Base-by-base conservation (phyloP, 192 early-diverging fungal genomes). In the Entomortierella beljakovae region DNA sequence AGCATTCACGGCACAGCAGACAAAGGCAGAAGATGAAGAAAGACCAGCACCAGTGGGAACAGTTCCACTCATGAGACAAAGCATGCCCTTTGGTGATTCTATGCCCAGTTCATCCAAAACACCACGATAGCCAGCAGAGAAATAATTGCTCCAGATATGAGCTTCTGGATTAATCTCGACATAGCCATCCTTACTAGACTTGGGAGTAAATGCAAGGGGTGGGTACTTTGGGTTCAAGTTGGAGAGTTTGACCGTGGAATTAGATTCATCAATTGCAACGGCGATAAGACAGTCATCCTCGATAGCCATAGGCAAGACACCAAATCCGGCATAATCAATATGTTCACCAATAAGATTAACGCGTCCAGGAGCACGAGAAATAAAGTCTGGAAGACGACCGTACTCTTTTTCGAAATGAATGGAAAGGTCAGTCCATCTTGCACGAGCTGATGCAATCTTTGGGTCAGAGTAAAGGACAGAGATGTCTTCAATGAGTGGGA, bases 331-430 rank as follows among this genome's bases (percentile, higher is more conserved):
- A 85, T 97, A 97, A 84, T 99, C 97, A 52, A 99, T 93, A 76
- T 99, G 97, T 75, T 99, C 97, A 37, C 96, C 97, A 74, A 98
- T 98, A 34, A 98, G 84, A 84, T 98, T 98, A 33, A 97, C 95
- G n/a, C 96, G 88, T 38, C 97, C 97, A 4, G 97, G 96, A 3
- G 94, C 91, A 33, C 97, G 90, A 38, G 91, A 93, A 55, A 93
- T 90, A 81, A 96, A 96, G 34, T 92, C 89, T 0, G 96, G 94
- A 42, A 76, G 60, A 53, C 68, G 59, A 53, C 90, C 88, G 58
- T 86, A 93, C 15, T 56, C 51, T 3, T 65, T 57, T 62, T 87
- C 62, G 74, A 94, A 94, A 26, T 75, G 55, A 9, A 42, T 50
- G 13, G 69, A 69, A 16, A 92, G 81, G 1, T 67, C 58, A 32